Base-by-base conservation (phyloP, 257 asterid species). In the Avicennia marina region DNA sequence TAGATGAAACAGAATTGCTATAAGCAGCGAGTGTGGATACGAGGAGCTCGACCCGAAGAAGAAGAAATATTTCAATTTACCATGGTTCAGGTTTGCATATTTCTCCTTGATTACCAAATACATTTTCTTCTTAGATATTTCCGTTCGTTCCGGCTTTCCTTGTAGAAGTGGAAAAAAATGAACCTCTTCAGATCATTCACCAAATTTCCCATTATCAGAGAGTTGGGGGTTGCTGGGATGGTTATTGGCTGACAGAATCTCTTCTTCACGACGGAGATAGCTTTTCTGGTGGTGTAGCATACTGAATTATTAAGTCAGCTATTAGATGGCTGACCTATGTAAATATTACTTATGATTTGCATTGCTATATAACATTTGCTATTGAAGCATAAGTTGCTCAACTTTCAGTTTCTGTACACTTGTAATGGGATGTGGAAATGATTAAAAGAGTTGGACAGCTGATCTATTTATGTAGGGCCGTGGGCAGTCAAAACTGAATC, bases 201-300 rank as follows among this genome's bases (percentile, higher is more conserved):
- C 9, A 68, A 11, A 4, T 49, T 41, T 42, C 13, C 1, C 11
- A 40, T 31, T 71, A 59, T 63, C 82, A 89, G 95, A 79, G 88
- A 45, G 94, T 90, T 42, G 96, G 98, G 2, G 98, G 98, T 60
- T 82, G 86, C 13, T 90, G 96, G 98, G 98, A 90, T 68, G 98
- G 96, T 16, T 90, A 85, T 69, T 90, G 98, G 98, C 85, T 90
- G 65, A 87, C 94, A 0, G 96, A 87, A 62, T 85, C 96, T 4
- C 49, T 90, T 34, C 95, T 90, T 57, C 94, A 83, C 0, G 95
- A 87, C 11, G 96, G 90, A 52, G 89, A 87, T 72, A 78, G 74
- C 72, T 90, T 90, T 64, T 82, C 95, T 0, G 91, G 98, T 11
- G 96, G 96, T 25, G 85, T 90, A 60, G 96, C 98, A 4, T 87